phyloP scores from a whole-genome alignment of 2,329 filamentous ascomycete genomes.

The Cordyceps cicadae region DNA sequence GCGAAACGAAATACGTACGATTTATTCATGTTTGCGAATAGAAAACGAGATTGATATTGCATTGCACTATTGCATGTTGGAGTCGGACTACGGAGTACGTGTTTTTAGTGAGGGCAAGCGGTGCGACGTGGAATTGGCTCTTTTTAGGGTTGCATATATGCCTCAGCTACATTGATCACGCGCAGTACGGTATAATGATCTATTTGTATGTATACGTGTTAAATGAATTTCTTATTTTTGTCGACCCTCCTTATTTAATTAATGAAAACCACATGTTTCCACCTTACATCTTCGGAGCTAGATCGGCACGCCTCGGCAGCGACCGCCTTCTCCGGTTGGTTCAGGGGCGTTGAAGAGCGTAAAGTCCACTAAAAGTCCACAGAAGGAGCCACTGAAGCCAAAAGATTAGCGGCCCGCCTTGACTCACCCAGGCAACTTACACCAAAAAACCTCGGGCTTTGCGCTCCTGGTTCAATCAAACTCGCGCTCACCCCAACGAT shows the following conservation, averaged over 20 bases:
- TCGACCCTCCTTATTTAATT: background rate
- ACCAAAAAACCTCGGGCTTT: background rate
- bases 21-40: no score
- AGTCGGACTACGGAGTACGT: background rate
- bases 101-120: no score
- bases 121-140: no score
- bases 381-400: background rate
- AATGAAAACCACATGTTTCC: background rate
- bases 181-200: background rate
- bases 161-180: background rate
- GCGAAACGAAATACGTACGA: background rate
- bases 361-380: background rate
- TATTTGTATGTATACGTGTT: background rate
- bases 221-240: background rate
- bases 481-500: background rate
- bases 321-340: background rate
- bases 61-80: no score
- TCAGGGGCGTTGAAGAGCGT: background rate
- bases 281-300: slow-evolving; percentile 7
- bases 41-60: no score
- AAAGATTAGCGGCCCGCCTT: slow-evolving; percentile 3
- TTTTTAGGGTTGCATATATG: background rate
- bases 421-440: slow-evolving; percentile 8
- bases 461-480: background rate
- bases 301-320: slow-evolving; percentile 10